Evolutionary conservation across 2,329 filamentous ascomycete genomes (phyloP), one percentile per base, ranked within the genome.

Genomic region (Scedosporium minutisporum): DNA sequence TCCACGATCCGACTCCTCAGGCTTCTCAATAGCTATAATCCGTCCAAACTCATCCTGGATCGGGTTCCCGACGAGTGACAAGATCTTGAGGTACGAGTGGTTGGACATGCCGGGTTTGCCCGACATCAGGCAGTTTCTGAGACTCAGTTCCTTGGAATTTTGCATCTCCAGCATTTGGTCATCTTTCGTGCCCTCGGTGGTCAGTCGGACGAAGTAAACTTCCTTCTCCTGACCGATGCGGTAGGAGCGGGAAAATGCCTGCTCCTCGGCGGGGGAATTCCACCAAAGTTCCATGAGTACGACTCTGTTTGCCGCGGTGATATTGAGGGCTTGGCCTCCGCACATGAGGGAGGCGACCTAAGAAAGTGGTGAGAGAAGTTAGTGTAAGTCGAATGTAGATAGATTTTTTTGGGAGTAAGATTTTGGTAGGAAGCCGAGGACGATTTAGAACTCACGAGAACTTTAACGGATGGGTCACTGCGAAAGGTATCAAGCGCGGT

Each of bases 201-300:
- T 72, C 41, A 91, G 76, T 0, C 85, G 78, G 0, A 83, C 78
- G 63, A 89, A 80, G 10, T 83, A 75, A 0, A 87, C 86, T 41
- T 83, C 74, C 51, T 86, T 82, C 0, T 69, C 65, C 65, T 93
- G 89, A 0, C 87, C 87, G 2, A 87, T 84, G 4, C 89, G 80
- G 66, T 82, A 82, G 0, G 90, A 82, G 0, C 89, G 81, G 1
- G 75, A 75, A 46, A 80, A 80, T 0, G 83, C 86, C 67, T 91
- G 88, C n/a, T 84, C 74, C 66, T 91, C 86, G 0, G 78, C 71
- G 0, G 79, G 76, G 1, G 72, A 71, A 63, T 90, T 90, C 84
- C 84, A 91, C 82, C 82, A 86, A 0, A 76, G 72, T 38, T 87
- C 83, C 0, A 82, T 60, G 0, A 82, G 72, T 21, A 86, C 83